Percentiles rank a stretch among this genome's conserved stretches.
These are phyloP conservation scores for Claviceps paspali DNA, from an alignment of 2,329 filamentous ascomycete species.

Conservation along the genomic window DNA sequence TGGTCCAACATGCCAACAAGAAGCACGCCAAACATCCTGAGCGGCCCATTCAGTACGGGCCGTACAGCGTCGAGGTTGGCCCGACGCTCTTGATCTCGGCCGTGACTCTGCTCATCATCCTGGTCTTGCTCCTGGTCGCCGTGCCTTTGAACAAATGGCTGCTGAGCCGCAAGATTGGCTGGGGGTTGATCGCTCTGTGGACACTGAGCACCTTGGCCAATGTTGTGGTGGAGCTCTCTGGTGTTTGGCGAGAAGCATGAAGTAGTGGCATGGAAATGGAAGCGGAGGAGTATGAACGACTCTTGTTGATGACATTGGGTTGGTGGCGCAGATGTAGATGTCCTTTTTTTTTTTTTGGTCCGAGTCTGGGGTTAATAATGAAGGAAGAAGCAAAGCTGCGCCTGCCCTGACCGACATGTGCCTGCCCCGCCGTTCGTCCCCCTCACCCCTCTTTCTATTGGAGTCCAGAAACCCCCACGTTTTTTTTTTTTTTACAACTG, in stretches of 20 bases:
- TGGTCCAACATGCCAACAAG: conserved; percentile 52
- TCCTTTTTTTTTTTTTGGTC: no score
- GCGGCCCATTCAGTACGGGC: conserved; percentile 47
- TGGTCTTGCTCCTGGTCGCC: conserved; percentile 61
- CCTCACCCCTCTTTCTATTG: no score
- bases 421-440: no score
- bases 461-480: no score
- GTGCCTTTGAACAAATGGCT: conserved; percentile 80
- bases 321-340: no score
- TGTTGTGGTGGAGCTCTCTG: conserved; percentile 61
- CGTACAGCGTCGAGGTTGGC: conserved; percentile 72
- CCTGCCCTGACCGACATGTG: no score
- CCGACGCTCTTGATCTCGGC: conserved; percentile 76
- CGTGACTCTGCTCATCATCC: conserved; percentile 65
- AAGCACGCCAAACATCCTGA: conserved; percentile 53
- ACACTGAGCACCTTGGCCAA: conserved; percentile 64
- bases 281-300: no score
- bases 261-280: no score
- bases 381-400: no score
- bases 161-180: conserved; percentile 70
- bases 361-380: no score
- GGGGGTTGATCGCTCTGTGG: conserved; percentile 69
- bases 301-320: no score
- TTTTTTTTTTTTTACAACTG: no score
- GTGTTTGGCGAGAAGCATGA: conserved; percentile 25